phyloP scores from a whole-genome alignment of 306 rosid species.

The Rosa rugosa region DNA sequence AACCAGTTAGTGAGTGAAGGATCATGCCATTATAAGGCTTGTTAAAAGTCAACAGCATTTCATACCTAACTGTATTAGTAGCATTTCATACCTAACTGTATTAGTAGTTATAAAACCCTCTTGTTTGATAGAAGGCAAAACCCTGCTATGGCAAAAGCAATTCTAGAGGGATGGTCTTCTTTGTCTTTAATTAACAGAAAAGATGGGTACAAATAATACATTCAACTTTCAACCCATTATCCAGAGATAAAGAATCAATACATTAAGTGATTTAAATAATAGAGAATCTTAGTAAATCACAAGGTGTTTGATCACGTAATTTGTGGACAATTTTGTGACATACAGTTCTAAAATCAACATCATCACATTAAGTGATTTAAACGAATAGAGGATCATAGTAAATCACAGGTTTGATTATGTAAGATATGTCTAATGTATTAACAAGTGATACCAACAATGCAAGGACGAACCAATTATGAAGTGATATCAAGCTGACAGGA shows the following conservation, averaged over 20 bases:
- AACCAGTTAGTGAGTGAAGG: background rate
- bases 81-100: too few species aligned
- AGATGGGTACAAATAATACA: background rate
- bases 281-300: background rate
- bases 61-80: too few species aligned
- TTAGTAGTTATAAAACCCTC: background rate
- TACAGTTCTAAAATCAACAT: background rate
- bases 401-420: background rate
- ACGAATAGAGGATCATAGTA: background rate
- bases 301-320: background rate
- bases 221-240: background rate
- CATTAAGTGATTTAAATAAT: background rate
- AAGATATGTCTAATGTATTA: background rate
- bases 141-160: background rate
- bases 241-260: background rate
- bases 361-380: background rate
- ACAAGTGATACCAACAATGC: background rate
- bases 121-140: background rate
- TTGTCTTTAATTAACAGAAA: background rate
- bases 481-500: slow-evolving; percentile 59
- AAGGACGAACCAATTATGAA: background rate
- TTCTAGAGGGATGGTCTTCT: background rate
- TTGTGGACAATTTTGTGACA: background rate
- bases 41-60: background rate
- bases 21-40: background rate